Evolutionary conservation across 1,284 basidiomycete species (phyloP), one percentile per base, ranked within the genome.

Genomic region (Somion occarium): DNA sequence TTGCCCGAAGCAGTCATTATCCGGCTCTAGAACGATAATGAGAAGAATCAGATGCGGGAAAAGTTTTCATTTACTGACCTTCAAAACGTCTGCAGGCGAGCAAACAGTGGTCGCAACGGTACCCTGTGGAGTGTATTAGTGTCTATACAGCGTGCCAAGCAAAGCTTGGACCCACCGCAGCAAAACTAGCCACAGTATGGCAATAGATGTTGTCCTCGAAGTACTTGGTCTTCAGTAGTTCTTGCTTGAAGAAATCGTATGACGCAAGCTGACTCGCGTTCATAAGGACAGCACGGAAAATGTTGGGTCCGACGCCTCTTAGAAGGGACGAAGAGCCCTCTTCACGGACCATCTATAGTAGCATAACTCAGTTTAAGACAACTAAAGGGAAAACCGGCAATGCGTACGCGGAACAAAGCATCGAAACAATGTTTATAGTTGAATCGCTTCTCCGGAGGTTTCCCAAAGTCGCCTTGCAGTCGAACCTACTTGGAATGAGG

Each of bases 41-140:
- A 34, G n/a, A n/a, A 44, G 19, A 27, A 27, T 26, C 24, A 13
- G 39, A 38, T 25, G 18, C 30, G 52, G 48, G 39, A 51, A 25
- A 3, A 47, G 12, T 44, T 19, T n/a, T n/a, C n/a, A n/a, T n/a
- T n/a, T n/a, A n/a, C 77, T 51, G 23, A 82, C 82, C 76, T 95
- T 95, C 57, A 96, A 72, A 23, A 95, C 93, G 63, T 96, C 93
- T 12, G 92, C 92, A 0, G 93, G 93, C 0, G 91, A 93, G 68
- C 93, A 95, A n/a, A 96, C 84, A 1, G 93, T 94, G 2, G 92
- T 94, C 11, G 93, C 92, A 2, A 94, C 88, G 1, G 92, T 95
- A 18, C 93, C 92, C 85, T 90, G 54, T 23, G 26, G 42, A 9
- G 25, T 20, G 7, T 34, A 19, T 15, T 12, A 55, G 23, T 22